phyloP scores from a whole-genome alignment of 441 rosid genomes.

The Populus hybrid region DNA sequence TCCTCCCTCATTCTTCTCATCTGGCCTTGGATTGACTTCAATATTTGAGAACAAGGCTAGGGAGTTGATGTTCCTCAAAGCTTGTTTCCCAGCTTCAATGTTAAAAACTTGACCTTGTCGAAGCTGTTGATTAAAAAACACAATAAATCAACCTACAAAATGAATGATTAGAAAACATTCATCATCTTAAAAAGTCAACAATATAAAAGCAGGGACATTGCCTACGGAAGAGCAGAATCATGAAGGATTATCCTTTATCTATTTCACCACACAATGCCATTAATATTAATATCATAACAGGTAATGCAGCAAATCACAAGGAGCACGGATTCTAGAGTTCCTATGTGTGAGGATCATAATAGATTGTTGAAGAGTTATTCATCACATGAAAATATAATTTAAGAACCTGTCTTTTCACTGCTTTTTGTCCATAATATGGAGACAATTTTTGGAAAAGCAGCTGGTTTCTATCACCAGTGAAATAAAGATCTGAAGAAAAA shows the following conservation, averaged over 20 bases:
- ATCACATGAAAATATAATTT: no score
- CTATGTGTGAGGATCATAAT: neutral
- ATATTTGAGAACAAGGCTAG: conserved; percentile 79
- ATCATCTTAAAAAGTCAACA: neutral
- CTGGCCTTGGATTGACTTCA: conserved; percentile 91
- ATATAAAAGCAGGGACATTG: neutral
- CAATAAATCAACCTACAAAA: neutral
- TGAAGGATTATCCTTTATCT: neutral
- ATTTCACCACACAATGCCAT: neutral
- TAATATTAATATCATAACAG: neutral
- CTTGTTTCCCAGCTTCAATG: conserved; percentile 92
- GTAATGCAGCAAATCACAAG: neutral
- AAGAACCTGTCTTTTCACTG: no score
- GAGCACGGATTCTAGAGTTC: neutral
- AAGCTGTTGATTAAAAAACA: conserved; percentile 46
- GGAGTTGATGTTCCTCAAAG: conserved; percentile 78
- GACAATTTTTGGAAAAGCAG: no score
- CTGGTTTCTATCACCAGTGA: no score
- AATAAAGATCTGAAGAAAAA: no score
- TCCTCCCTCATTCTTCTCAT: conserved; percentile 93
- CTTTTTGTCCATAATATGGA: no score
- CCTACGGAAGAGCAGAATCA: neutral
- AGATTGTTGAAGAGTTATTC: neutral
- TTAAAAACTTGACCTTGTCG: conserved; percentile 81
- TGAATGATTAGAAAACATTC: neutral